A percentile compares a stretch with the other conserved stretches of the same genome.
Conservation (phyloP, 306 rosid species). For the barrel medic (Medicago truncatula) region DNA sequence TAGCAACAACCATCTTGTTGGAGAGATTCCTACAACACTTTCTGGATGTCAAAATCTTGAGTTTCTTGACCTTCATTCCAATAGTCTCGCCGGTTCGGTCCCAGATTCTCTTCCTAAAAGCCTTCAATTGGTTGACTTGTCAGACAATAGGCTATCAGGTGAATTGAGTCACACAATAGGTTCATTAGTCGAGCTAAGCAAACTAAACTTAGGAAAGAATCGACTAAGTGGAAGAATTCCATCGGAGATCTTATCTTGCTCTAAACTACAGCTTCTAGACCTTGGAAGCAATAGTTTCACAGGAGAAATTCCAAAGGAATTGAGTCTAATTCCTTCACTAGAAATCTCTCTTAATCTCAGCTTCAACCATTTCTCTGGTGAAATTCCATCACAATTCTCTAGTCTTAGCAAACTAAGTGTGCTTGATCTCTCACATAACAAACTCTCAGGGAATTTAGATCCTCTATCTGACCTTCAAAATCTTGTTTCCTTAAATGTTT, state of each 20-base stretch:
- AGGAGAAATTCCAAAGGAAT: slow-evolving; percentile 79
- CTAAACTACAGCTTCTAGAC: slow-evolving; percentile 79
- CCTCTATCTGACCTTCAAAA: slow-evolving; percentile 66
- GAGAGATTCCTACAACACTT: slow-evolving; percentile 73
- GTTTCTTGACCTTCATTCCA: slow-evolving; percentile 86
- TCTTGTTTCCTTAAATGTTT: slow-evolving; percentile 83
- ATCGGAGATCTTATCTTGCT: slow-evolving; percentile 70
- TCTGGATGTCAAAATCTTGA: slow-evolving; percentile 71
- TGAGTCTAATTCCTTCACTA: slow-evolving; percentile 71
- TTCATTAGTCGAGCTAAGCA: slow-evolving; percentile 67
- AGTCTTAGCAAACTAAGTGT: slow-evolving; percentile 69
- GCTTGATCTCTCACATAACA: slow-evolving; percentile 92
- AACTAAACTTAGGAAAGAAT: slow-evolving; percentile 75
- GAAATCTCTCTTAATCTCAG: slow-evolving; percentile 93
- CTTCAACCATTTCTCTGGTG: slow-evolving; percentile 77
- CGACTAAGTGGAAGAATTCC: slow-evolving; percentile 76
- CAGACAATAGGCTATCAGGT: slow-evolving; percentile 75
- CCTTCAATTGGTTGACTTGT: slow-evolving; percentile 72
- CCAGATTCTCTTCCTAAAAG: slow-evolving; percentile 76
- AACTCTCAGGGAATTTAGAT: slow-evolving; percentile 73
- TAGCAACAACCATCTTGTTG: slow-evolving; percentile 70
- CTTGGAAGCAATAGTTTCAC: slow-evolving; percentile 74
- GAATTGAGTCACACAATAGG: slow-evolving; percentile 62
- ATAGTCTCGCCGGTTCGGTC: slow-evolving; percentile 68
- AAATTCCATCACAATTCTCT: slow-evolving; percentile 75